A percentile compares a stretch with the other conserved stretches of the same genome.
phyloP scores from a whole-genome alignment of 2,329 filamentous ascomycete genomes.

The Balansia obtecta region DNA sequence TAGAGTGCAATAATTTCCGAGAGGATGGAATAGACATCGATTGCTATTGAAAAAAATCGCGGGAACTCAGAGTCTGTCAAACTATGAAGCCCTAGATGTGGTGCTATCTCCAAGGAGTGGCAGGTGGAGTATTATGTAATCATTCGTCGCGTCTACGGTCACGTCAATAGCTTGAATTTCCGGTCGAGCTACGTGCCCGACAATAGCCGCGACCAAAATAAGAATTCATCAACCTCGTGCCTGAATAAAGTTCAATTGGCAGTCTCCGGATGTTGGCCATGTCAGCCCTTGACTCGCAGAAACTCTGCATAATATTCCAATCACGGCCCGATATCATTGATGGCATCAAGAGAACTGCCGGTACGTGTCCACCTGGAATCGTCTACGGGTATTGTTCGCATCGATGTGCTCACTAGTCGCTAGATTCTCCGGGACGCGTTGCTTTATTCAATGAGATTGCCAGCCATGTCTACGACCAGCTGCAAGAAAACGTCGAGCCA shows the following conservation, averaged over 20 bases:
- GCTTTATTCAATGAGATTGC: conserved; percentile 45
- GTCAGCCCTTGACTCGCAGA: conserved; percentile 36
- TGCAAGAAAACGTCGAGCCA: conserved; percentile 29
- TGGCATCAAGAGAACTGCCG: conserved; percentile 39
- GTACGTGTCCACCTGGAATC: conserved; percentile 21
- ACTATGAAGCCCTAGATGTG: background rate
- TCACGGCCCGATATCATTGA: conserved; percentile 43
- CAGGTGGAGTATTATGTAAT: conserved; percentile 5
- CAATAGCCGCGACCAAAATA: background rate
- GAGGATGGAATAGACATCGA: background rate
- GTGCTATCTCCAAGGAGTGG: background rate
- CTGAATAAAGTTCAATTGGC: background rate
- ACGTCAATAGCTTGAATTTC: conserved; percentile 2
- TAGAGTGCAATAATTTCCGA: background rate
- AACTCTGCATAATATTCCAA: conserved; percentile 38
- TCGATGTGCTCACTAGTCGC: background rate
- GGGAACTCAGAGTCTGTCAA: background rate
- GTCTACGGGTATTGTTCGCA: background rate
- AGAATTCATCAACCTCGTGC: conserved; percentile 3
- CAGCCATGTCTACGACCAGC: conserved; percentile 34
- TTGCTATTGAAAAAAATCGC: too few relatives aligned
- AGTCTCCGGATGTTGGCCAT: conserved; percentile 15
- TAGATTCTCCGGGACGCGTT: conserved; percentile 38
- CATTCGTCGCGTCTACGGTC: conserved; percentile 3
- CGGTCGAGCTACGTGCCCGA: background rate